phyloP scores from a whole-genome alignment of 129 eudicot species.

The Chrysanthemum makinoi region DNA sequence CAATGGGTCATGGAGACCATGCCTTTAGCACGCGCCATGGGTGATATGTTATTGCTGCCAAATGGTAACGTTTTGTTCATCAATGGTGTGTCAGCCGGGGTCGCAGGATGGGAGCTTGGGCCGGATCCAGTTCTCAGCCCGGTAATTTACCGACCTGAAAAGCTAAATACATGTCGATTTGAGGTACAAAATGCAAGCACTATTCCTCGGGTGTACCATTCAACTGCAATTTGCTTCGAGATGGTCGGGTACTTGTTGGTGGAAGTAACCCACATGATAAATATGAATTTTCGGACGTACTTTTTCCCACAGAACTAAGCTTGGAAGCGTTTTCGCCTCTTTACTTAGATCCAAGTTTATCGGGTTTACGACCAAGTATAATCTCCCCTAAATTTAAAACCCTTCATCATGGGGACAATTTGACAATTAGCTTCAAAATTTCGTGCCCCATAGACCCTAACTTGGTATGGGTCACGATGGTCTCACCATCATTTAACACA shows the following conservation, averaged over 20 bases:
- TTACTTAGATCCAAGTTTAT: constrained; percentile 41
- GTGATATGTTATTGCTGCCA: constrained; percentile 71
- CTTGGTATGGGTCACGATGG: constrained; percentile 63
- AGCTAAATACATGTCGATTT: constrained; percentile 31
- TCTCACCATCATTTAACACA: constrained; percentile 72
- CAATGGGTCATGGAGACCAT: constrained; percentile 68
- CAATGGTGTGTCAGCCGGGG: constrained; percentile 57
- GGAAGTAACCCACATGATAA: constrained; percentile 63
- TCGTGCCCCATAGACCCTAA: constrained; percentile 30
- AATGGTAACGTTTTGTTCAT: constrained; percentile 56
- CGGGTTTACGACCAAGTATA: constrained; percentile 52
- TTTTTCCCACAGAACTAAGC: constrained; percentile 66
- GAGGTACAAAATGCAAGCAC: constrained; percentile 44
- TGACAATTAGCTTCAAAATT: constrained; percentile 40
- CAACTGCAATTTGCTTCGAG: constrained; percentile 57
- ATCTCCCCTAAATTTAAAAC: constrained; percentile 34
- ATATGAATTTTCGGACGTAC: constrained; percentile 50
- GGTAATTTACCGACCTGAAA: constrained; percentile 46
- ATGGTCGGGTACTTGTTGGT: constrained; percentile 66
- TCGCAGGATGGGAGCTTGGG: constrained; percentile 66
- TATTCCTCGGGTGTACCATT: constrained; percentile 71
- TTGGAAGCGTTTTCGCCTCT: constrained; percentile 76
- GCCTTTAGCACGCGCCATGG: constrained; percentile 75
- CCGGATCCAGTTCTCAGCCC: constrained; percentile 65
- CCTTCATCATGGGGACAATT: constrained; percentile 35